Base-by-base conservation (phyloP, 129 eudicot genomes). In the sunflower (Helianthus annuus) region DNA sequence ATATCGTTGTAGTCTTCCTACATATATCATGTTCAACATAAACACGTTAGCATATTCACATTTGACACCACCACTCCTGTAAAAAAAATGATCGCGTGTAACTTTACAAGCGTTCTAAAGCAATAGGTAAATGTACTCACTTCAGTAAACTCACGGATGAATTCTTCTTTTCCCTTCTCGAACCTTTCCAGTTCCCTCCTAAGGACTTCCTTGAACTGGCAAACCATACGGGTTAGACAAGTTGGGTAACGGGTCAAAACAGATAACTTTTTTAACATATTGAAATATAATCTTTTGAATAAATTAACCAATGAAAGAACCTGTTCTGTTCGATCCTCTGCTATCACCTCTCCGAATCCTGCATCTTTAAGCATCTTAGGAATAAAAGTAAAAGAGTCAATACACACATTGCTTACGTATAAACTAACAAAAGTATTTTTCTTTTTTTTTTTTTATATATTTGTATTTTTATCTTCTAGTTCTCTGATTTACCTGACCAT, bases 261-360 rank as follows among this genome's bases (percentile, higher is more conserved):
- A 32, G 7, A 13, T 15, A 36, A 29, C 45, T 24, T 11, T 11
- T 48, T 10, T 48, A 13, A 48, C 53, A 13, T 10, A 1, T 52
- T 40, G 9, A n/a, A 10, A 49, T 32, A 32, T 32, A 32, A 42
- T 42, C 46, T 42, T 40, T 40, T 42, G 46, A 42, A 6, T 6
- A 51, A 51, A n/a, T 11, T n/a, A 0, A 15, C n/a, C 4, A 27
- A 12, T 58, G 36, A 66, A 62, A 29, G 38, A 45, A 95, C 99
- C 95, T 88, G 97, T 53, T 90, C 85, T 34, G 96, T 95, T 79
- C 95, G 81, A 78, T 95, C 99, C 89, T 95, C 99, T 11, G 97
- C 90, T 63, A 46, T 74, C 39, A 95, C 97, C 51, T 95, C 83
- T 38, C 12, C 66, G 56, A 95, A 90, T 32, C 99, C 97, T 64